Evolutionary conservation across 2,329 filamentous ascomycete species (phyloP).

Genomic region (Trichoderma gracile): DNA sequence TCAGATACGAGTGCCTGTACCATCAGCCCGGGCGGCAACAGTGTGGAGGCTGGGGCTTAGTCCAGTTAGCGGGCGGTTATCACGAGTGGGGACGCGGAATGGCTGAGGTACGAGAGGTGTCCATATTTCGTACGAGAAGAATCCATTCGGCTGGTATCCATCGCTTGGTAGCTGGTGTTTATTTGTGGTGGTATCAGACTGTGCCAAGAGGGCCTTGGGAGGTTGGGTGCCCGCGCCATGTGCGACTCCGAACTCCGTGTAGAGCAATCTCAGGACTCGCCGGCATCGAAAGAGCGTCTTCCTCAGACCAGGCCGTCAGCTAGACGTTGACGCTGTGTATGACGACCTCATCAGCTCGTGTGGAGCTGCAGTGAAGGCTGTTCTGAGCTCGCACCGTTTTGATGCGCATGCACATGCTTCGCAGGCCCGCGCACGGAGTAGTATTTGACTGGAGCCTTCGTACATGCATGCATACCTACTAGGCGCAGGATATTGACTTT

Average conservation of each 20-base stretch:
- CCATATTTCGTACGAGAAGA: background rate
- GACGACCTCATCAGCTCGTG: constrained; percentile 10
- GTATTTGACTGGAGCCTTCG: constrained; percentile 24
- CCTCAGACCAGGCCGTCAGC: constrained; percentile 1
- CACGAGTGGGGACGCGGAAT: constrained; percentile 20
- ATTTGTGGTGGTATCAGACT: background rate
- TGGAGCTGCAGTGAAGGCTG: background rate
- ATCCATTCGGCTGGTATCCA: constrained; percentile 21
- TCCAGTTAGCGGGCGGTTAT: constrained; percentile 25
- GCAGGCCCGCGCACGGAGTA: constrained; percentile 14
- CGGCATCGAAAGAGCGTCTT: background rate
- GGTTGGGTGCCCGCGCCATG: background rate
- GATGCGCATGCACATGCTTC: constrained; percentile 14
- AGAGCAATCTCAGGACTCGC: constrained; percentile 2
- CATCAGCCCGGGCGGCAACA: constrained; percentile 24
- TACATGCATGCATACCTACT: constrained; percentile 23
- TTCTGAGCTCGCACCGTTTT: constrained; percentile 10
- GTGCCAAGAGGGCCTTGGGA: constrained; percentile 16
- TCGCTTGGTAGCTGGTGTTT: constrained; percentile 5
- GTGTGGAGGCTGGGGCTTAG: constrained; percentile 25
- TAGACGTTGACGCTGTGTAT: background rate
- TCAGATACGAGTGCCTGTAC: constrained; percentile 19
- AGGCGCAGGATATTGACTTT: constrained; percentile 25
- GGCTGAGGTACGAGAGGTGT: background rate
- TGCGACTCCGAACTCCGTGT: constrained; percentile 3